Conservation (phyloP, 805 yeast genomes). For the Candida hispaniensis region DNA sequence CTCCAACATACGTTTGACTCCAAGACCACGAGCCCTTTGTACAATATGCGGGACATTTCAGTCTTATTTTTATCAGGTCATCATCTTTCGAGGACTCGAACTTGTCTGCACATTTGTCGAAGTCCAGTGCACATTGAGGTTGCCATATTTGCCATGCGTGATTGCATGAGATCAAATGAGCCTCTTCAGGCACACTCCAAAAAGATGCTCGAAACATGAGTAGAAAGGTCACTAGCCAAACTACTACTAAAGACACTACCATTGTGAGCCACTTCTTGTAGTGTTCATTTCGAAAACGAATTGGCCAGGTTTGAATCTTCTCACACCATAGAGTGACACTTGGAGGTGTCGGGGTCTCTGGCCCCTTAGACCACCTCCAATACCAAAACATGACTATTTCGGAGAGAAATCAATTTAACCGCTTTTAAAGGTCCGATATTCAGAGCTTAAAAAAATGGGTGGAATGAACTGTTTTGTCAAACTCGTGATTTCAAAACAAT, state of each 20-base stretch:
- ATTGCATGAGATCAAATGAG: conserved; percentile 2
- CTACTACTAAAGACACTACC: background rate
- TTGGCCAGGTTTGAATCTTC: conserved; percentile 2
- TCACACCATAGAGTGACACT: conserved; percentile 10
- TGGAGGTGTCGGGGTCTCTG: conserved; percentile 4
- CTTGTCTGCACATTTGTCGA: conserved; percentile 3
- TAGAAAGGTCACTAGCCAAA: conserved; percentile 3
- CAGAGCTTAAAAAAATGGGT: no score
- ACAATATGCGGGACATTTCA: conserved; percentile 85
- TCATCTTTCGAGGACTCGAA: conserved; percentile 7
- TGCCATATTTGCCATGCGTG: conserved; percentile 12
- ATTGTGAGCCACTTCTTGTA: conserved; percentile 1
- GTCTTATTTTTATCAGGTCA: conserved; percentile 4
- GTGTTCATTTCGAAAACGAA: conserved; percentile 1
- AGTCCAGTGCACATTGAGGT: conserved; percentile 5
- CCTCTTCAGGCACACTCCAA: conserved; percentile 10
- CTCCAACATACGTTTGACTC: conserved; percentile 66
- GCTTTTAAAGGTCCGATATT: no score
- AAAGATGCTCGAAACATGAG: conserved; percentile 3
- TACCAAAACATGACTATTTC: background rate
- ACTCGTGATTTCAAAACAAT: no score
- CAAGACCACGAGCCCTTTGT: conserved; percentile 67
- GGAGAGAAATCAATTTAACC: background rate
- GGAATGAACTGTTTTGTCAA: no score
- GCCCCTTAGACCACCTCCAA: conserved; percentile 8